phyloP scores from a whole-genome alignment of 2,329 filamentous ascomycete genomes.

The Trichophyton benhamiae region DNA sequence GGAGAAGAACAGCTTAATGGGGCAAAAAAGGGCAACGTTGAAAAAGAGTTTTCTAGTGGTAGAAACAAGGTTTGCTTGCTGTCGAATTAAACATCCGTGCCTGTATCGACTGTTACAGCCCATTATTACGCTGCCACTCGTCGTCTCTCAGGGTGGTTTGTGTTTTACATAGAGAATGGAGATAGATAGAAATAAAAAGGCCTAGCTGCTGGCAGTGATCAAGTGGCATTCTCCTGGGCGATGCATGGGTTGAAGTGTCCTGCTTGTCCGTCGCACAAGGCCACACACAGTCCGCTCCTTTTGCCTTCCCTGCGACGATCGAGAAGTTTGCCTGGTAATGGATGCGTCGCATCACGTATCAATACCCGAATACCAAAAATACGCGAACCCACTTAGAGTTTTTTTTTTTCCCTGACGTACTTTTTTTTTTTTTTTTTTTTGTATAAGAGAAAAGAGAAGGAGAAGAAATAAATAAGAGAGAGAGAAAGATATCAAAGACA shows the following conservation, averaged over 20 bases:
- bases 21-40: neutral
- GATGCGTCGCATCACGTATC: neutral
- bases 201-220: too few relatives aligned
- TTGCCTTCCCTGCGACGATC: too few relatives aligned
- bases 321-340: neutral
- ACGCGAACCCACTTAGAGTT: neutral
- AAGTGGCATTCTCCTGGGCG: too few relatives aligned
- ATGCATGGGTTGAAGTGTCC: too few relatives aligned
- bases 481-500: neutral
- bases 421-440: neutral
- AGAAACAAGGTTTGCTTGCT: neutral
- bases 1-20: too few relatives aligned
- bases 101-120: neutral
- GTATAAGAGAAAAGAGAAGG: neutral
- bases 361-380: neutral
- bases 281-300: too few relatives aligned
- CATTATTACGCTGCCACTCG: neutral
- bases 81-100: neutral
- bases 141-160: too few relatives aligned
- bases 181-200: too few relatives aligned
- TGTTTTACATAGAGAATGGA: too few relatives aligned
- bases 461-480: neutral
- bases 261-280: too few relatives aligned
- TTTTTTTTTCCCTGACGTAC: neutral
- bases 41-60: neutral